Base-by-base conservation (phyloP, 345 rosid genomes). In the Euphorbia tirucalli region DNA sequence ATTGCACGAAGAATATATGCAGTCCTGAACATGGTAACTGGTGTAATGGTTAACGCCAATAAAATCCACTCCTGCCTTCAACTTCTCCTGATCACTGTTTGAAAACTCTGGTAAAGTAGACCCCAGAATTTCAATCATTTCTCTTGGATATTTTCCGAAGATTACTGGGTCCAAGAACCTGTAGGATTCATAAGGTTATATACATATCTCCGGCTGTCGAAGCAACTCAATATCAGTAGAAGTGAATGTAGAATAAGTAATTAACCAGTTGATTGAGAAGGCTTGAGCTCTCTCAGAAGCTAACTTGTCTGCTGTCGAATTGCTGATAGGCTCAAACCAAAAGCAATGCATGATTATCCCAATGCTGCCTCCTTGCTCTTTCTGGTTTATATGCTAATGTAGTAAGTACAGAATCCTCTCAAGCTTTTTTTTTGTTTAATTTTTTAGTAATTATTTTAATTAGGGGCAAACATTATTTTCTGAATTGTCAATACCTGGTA, bases 161-260 rank as follows among this genome's bases (percentile, higher is more conserved):
- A 75, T 25, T 10, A 75, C 27, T 37, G 73, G 78, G 32, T 75
- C 73, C 30, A 75, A 69, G 64, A 75, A 75, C 68, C 67, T 71
- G 72, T 50, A 16, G 11, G 11, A 57, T 24, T n/a, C 16, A 61
- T 16, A 22, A 57, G 32, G 16, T 25, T 57, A 8, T 57, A 57
- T 10, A 27, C 24, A 9, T 25, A 24, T 57, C 15, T 7, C 8
- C 18, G 9, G 5, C 5, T 0, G 4, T 24, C 13, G 28, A 9
- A 59, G 64, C 11, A 28, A 30, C 31, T 59, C 35, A 28, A 27
- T 0, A 22, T 5, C 24, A 11, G 13, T 56, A 21, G 4, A 56
- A 11, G 25, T 22, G 16, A 43, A 8, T 0, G 44, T 27, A 48
- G 24, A 27, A 2, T 16, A 57, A 27, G 73, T 27, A 18, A 21